These are phyloP conservation scores for Ceratocystis destructans DNA, from an alignment of 2,329 filamentous ascomycete genomes.

Conservation along the genomic window DNA sequence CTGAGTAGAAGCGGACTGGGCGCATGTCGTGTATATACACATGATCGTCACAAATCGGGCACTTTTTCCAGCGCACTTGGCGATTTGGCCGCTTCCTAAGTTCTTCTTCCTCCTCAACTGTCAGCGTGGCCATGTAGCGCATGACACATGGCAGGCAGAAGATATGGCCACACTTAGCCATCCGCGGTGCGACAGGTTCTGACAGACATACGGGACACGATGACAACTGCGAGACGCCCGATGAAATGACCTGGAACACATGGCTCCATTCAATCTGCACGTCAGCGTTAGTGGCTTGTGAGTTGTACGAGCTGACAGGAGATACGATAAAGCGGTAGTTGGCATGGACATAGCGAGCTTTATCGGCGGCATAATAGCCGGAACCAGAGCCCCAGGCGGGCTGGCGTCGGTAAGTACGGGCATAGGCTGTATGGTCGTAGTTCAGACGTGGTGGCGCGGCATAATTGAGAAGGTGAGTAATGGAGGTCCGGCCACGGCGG, in stretches of 20 bases:
- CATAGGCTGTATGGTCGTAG: constrained; percentile 39
- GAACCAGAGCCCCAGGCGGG: constrained; percentile 76
- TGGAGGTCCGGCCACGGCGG: constrained; percentile 87
- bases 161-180: constrained; percentile 95
- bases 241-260: constrained; percentile 83
- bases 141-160: constrained; percentile 90
- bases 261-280: constrained; percentile 80
- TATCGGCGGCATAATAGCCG: constrained; percentile 80
- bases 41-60: constrained; percentile 85
- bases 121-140: constrained; percentile 69
- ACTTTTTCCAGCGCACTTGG: constrained; percentile 77
- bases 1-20: constrained; percentile 80
- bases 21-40: constrained; percentile 85
- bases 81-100: constrained; percentile 43
- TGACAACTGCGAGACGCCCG: constrained; percentile 71
- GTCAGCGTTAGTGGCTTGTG: constrained; percentile 75
- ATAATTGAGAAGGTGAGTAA: constrained; percentile 93
- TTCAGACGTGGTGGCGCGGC: constrained; percentile 56
- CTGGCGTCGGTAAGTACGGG: constrained; percentile 51
- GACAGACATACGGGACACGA: constrained; percentile 93
- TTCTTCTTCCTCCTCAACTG: constrained; percentile 56
- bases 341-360: constrained; percentile 79
- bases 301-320: constrained; percentile 63
- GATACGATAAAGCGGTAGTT: constrained; percentile 96
- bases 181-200: constrained; percentile 80